Evolutionary conservation across 2,329 filamentous ascomycete species (phyloP), one percentile per base, ranked within the genome.

Genomic region (Monosporascus sp.): DNA sequence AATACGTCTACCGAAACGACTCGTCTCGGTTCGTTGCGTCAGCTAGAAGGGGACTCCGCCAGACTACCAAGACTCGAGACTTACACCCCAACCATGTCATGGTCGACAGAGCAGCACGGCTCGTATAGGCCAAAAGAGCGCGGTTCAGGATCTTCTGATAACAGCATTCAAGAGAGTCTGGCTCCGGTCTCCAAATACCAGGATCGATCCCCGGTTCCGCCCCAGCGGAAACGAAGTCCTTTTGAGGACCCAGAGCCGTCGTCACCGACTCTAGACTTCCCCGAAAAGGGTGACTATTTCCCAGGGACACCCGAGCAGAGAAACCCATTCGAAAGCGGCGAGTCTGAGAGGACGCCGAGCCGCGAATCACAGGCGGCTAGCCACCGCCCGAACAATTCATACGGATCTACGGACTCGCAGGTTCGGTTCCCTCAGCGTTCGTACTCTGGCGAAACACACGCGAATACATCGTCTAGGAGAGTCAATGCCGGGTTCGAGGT

Each of bases 401-500:
- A 22, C 49, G 35, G 8, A 38, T 48, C 20, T 25, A 27, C 15
- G 37, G 27, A 50, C 9, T 24, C 11, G 46, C 49, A 53, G 53
- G 17, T 50, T 38, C 61, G 63, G 45, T 54, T 47, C 35, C 65
- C 65, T 8, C 54, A 59, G 20, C 61, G 66, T 17, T 64, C 60
- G 3, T 66, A 68, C 51, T 63, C 61, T n/a, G 58, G 57, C 47
- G 61, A 60, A 6, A 56, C 57, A 3, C 55, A 63, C 25, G 58
- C 52, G 37, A 65, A 66, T 43, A 60, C 51, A 14, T 49, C 63
- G 6, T 55, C 62, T 2, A 61, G 65, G 37, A 55, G 55, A 37
- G 63, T 67, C 2, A 68, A 68, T 38, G 52, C 58, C 4, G 65
- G 65, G 2, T 68, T 68, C 31, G 65, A 68, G 37, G 54, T 67